These are phyloP conservation scores for Vitis rotundifolia DNA, from an alignment of 164 flowering plant species.

Conservation along the genomic window DNA sequence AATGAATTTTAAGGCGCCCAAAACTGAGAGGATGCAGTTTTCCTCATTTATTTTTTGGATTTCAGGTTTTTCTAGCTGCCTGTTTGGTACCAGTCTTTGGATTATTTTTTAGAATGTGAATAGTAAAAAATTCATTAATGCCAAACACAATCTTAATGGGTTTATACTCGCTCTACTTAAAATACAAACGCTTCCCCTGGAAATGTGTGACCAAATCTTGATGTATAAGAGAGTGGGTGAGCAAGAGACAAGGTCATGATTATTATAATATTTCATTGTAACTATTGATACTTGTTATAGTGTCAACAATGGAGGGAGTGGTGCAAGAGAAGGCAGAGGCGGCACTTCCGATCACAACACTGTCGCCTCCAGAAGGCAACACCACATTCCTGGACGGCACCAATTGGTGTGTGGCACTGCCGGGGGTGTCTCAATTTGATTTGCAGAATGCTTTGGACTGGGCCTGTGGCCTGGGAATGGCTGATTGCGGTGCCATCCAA, in stretches of 20 bases:
- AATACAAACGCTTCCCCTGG: no score
- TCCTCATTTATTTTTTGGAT: no score
- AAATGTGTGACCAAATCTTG: background rate
- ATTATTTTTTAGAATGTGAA: no score
- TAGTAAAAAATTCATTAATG: no score
- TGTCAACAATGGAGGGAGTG: constrained; percentile 14
- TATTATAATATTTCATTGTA: background rate
- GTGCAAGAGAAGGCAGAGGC: constrained; percentile 60
- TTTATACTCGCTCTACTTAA: no score
- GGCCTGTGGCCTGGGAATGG: constrained; percentile 85
- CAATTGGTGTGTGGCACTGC: constrained; percentile 82
- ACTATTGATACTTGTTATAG: constrained; percentile 4
- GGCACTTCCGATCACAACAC: constrained; percentile 38
- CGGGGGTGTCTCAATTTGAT: constrained; percentile 61
- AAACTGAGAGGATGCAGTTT: no score
- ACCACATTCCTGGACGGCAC: constrained; percentile 82
- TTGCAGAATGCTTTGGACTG: constrained; percentile 85
- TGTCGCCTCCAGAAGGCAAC: constrained; percentile 91
- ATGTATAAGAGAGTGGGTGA: background rate
- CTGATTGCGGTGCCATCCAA: constrained; percentile 62
- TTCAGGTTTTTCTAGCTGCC: no score
- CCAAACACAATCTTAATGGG: no score
- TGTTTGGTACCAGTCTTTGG: no score
- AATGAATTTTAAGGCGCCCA: background rate
- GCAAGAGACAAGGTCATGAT: no score